Base-by-base conservation (phyloP, 345 rosid species). In the Raphanus sativus region DNA sequence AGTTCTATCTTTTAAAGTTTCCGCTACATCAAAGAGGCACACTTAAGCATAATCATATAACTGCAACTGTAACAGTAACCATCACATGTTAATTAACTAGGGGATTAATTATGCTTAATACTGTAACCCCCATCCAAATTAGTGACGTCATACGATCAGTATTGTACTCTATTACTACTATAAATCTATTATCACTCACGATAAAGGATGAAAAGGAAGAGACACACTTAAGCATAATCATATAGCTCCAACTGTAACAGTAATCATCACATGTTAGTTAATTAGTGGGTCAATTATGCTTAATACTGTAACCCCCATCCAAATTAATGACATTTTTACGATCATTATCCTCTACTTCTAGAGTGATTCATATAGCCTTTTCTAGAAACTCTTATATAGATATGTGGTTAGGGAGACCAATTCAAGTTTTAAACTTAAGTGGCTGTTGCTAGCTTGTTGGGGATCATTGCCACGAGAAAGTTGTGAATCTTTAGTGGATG, bases 201-300 rank as follows among this genome's bases (percentile, higher is more conserved):
- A 40, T 3, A 40, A 2, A 40, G 48, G 9, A 34, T 36, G 13
- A 40, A 3, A 40, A 32, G 6, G 38, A 45, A 26, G 65, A 69
- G 15, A 58, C 65, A 77, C 34, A 52, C 48, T 70, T 45, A 71
- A 71, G 67, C 67, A 71, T 71, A 77, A 71, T 56, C 77, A 77
- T 71, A 45, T 5, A 36, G 11, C 50, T 67, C 77, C 62, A 78
- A 59, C 45, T 25, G 3, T 26, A 32, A 71, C 40, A 77, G 67
- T 78, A 48, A 58, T 17, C 38, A 73, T 59, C 81, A 67, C 70
- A 28, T 78, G 70, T 38, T 54, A 61, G 61, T 24, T 30, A 4
- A 61, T 12, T 60, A 13, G 71, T 32, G 32, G 65, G 32, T 79
- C 9, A 3, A 17, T 62, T 62, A 60, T 73, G 69, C 29, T 61